Conservation (phyloP, 2,329 filamentous ascomycete genomes). For the Fusarium austroafricanum region DNA sequence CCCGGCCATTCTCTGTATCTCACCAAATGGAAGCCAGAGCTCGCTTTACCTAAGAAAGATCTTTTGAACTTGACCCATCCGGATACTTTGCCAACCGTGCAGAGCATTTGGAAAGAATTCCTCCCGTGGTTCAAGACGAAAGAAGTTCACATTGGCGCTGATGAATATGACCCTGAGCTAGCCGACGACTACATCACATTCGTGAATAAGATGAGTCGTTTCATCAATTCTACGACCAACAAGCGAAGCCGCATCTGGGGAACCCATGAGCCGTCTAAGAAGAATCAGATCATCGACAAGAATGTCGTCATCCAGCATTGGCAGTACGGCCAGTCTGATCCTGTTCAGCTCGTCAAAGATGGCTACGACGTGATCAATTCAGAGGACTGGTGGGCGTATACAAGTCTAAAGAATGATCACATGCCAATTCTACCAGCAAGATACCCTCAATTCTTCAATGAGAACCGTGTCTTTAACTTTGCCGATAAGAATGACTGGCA, state of each 20-base stretch:
- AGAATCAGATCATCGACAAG: constrained; percentile 9
- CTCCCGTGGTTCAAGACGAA: constrained; percentile 21
- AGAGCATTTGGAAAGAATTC: constrained; percentile 20
- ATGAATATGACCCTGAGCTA: constrained; percentile 22
- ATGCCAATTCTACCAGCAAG: constrained; percentile 24
- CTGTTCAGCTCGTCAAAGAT: constrained; percentile 6
- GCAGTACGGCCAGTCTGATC: constrained; percentile 28
- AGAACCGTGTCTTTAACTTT: constrained; percentile 11
- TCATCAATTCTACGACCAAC: constrained; percentile 11
- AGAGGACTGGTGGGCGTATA: constrained; percentile 31
- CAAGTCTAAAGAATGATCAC: constrained; percentile 25
- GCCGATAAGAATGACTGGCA: constrained; percentile 7
- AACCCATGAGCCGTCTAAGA: constrained; percentile 14
- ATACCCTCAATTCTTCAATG: constrained; percentile 26
- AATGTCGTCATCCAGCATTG: constrained; percentile 21
- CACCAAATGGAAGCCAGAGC: constrained; percentile 25
- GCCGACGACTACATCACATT: constrained; percentile 26
- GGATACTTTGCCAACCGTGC: background rate
- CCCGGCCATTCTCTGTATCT: constrained; percentile 17
- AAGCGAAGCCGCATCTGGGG: constrained; percentile 28
- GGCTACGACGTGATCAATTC: constrained; percentile 24
- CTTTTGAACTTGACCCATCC: constrained; percentile 13
- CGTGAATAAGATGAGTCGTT: constrained; percentile 22
- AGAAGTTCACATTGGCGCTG: constrained; percentile 17
- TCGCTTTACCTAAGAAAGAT: constrained; percentile 13